Evolutionary conservation across 1,284 basidiomycete genomes (phyloP).

Genomic region (Malassezia brasiliensis): DNA sequence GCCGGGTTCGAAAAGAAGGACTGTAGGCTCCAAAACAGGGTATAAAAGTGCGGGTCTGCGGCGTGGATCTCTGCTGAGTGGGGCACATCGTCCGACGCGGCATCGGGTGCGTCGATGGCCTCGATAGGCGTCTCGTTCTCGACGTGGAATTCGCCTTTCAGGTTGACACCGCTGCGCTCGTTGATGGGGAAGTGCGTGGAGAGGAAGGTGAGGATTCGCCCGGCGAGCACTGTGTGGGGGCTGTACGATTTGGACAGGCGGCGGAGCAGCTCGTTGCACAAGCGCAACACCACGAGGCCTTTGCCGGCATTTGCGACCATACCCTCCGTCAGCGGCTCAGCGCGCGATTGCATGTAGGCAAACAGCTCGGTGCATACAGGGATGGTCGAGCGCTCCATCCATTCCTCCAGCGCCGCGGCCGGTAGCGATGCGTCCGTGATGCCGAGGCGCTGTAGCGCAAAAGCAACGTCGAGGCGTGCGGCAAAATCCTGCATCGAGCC

Average conservation of each 20-base stretch:
- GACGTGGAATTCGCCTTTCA: constrained; percentile 66
- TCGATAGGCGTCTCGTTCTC: constrained; percentile 51
- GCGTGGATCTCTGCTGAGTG: background rate
- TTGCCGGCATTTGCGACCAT: constrained; percentile 77
- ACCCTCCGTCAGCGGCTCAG: constrained; percentile 27
- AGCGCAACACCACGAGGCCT: constrained; percentile 69
- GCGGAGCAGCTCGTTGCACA: constrained; percentile 72
- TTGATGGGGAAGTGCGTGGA: constrained; percentile 74
- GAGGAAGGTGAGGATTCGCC: constrained; percentile 73
- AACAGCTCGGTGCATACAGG: constrained; percentile 30
- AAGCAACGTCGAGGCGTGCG: constrained; percentile 27
- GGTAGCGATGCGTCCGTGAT: constrained; percentile 28
- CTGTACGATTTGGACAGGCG: constrained; percentile 72
- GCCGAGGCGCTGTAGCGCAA: constrained; percentile 20
- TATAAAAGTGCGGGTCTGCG: constrained; percentile 30
- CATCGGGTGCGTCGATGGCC: background rate
- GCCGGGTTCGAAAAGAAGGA: constrained; percentile 35
- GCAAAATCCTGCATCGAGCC: constrained; percentile 10
- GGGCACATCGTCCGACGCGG: constrained; percentile 13
- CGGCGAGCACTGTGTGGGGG: constrained; percentile 68
- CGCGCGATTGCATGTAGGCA: constrained; percentile 27
- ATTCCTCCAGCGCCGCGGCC: constrained; percentile 31
- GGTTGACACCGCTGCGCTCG: constrained; percentile 78
- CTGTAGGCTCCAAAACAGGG: constrained; percentile 39
- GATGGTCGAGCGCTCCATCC: constrained; percentile 24